phyloP scores from a whole-genome alignment of 2,329 filamentous ascomycete genomes.

The Hortaea werneckii region DNA sequence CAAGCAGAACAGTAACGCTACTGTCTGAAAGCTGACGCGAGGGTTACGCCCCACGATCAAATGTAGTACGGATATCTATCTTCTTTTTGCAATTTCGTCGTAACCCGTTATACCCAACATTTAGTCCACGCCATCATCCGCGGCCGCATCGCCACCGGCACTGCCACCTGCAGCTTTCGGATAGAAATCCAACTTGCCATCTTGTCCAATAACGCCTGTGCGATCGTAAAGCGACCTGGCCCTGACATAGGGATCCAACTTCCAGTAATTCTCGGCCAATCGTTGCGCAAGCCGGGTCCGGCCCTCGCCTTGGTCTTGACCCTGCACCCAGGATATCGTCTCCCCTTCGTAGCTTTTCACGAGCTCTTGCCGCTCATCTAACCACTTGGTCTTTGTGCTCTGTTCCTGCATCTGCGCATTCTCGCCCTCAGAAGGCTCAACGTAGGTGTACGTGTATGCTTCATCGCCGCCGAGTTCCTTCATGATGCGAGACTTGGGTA shows the following conservation, averaged over 20 bases:
- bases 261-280: slow-evolving; percentile 73
- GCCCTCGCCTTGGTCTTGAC: slow-evolving; percentile 32
- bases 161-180: slow-evolving; percentile 21
- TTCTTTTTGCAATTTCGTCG: too few species aligned
- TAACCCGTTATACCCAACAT: too few species aligned
- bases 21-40: too few species aligned
- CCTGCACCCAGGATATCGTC: slow-evolving; percentile 65
- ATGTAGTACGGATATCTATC: too few species aligned
- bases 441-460: slow-evolving; percentile 72
- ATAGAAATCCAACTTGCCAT: slow-evolving; percentile 65
- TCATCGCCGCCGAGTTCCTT: slow-evolving; percentile 81
- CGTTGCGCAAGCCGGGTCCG: slow-evolving; percentile 52
- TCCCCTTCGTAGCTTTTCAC: slow-evolving; percentile 63
- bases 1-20: too few species aligned
- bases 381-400: slow-evolving; percentile 38
- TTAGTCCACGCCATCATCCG: not conserved
- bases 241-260: slow-evolving; percentile 74
- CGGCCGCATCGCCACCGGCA: not conserved
- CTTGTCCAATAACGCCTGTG: slow-evolving; percentile 56
- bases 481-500: slow-evolving; percentile 59
- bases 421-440: slow-evolving; percentile 66
- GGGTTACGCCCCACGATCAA: too few species aligned
- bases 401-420: slow-evolving; percentile 53
- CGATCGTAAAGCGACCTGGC: slow-evolving; percentile 80
- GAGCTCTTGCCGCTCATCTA: slow-evolving; percentile 54